Percentiles rank a stretch among this genome's conserved stretches.
Conservation (phyloP, 345 rosid genomes). For the Rubroshorea leprosula region DNA sequence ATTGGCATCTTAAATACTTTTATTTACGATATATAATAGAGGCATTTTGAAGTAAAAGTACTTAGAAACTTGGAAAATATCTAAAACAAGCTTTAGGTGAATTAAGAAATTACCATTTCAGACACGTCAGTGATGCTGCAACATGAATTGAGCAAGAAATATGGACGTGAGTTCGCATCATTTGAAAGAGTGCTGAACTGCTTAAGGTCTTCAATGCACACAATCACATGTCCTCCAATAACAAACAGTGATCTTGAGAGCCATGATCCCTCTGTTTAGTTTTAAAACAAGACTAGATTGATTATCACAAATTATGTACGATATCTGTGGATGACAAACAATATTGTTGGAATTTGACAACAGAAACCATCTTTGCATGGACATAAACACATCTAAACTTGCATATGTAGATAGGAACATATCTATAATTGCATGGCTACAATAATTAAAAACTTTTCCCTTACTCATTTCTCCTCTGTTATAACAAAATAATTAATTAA, state of each 20-base stretch:
- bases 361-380: background rate
- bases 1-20: background rate
- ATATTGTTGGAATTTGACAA: no score
- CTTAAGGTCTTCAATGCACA: slow-evolving; percentile 73
- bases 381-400: background rate
- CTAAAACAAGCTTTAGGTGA: background rate
- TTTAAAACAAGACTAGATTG: slow-evolving; percentile 7
- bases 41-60: background rate
- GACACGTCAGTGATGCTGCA: slow-evolving; percentile 52
- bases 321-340: background rate
- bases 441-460: background rate
- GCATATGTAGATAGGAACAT: background rate
- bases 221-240: slow-evolving; percentile 47
- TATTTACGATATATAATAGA: background rate
- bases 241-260: slow-evolving; percentile 68
- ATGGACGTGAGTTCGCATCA: slow-evolving; percentile 43
- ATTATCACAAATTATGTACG: background rate
- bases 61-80: background rate
- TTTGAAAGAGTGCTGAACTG: slow-evolving; percentile 45
- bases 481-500: background rate
- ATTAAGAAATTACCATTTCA: slow-evolving; percentile 48
- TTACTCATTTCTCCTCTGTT: background rate
- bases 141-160: slow-evolving; percentile 50
- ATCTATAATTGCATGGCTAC: background rate
- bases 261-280: slow-evolving; percentile 64